phyloP scores from a whole-genome alignment of 805 yeast genomes.

The Blastobotrys attinorum region DNA sequence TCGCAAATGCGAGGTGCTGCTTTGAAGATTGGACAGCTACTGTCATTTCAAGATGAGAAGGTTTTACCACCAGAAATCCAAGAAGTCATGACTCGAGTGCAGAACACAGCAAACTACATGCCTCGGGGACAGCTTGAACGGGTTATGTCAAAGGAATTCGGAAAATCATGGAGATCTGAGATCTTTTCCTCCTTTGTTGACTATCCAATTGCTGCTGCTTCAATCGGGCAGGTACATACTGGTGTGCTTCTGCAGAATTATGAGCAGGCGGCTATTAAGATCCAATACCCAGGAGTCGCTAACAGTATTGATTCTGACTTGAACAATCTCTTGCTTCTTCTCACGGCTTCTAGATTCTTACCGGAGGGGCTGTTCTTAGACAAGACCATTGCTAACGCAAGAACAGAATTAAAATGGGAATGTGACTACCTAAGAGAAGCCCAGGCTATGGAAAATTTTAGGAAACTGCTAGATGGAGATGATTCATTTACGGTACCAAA shows the following conservation, averaged over 20 bases:
- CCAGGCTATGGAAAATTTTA: constrained; percentile 58
- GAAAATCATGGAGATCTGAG: constrained; percentile 65
- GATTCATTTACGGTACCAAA: constrained; percentile 71
- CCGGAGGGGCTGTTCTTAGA: constrained; percentile 92
- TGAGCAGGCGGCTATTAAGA: constrained; percentile 77
- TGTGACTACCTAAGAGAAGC: constrained; percentile 94
- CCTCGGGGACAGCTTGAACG: constrained; percentile 82
- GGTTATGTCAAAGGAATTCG: constrained; percentile 66
- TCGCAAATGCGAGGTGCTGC: constrained; percentile 99
- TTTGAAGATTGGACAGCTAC: constrained; percentile 90
- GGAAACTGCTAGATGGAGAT: constrained; percentile 50
- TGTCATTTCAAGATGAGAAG: constrained; percentile 87
- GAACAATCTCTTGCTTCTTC: constrained; percentile 69
- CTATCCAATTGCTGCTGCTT: constrained; percentile 92
- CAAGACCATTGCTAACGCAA: constrained; percentile 85
- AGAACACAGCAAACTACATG: constrained; percentile 94
- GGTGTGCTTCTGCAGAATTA: constrained; percentile 58
- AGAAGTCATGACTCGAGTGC: constrained; percentile 71
- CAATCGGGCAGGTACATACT: constrained; percentile 92
- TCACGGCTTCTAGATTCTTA: constrained; percentile 77
- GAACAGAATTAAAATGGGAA: constrained; percentile 93
- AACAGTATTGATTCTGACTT: constrained; percentile 90
- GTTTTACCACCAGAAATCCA: constrained; percentile 82
- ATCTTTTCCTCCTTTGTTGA: constrained; percentile 69
- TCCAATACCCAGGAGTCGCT: constrained; percentile 96